Conservation (phyloP, 148 eudicot species). For the Silene latifolia region DNA sequence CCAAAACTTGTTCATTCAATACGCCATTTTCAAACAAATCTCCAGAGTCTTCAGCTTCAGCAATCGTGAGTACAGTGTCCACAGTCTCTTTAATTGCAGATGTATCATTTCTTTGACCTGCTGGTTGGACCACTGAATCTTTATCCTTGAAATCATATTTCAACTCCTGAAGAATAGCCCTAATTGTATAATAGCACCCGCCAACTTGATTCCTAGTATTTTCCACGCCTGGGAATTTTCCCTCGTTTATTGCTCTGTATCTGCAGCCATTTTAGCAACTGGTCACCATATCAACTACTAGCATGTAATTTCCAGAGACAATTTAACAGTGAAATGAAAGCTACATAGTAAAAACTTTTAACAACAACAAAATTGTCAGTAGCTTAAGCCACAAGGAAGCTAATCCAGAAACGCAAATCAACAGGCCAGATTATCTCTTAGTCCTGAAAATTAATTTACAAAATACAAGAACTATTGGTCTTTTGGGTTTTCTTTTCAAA, state of each 20-base stretch:
- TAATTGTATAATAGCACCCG: slow-evolving; percentile 24
- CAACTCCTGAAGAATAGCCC: slow-evolving; percentile 35
- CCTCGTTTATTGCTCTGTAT: slow-evolving; percentile 32
- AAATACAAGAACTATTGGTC: background rate
- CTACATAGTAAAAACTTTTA: no score
- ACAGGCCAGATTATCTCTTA: background rate
- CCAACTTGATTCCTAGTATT: slow-evolving; percentile 25
- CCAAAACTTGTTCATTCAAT: background rate
- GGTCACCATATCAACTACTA: background rate
- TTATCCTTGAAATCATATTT: slow-evolving; percentile 18
- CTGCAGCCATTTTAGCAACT: slow-evolving; percentile 18
- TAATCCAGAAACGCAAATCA: background rate
- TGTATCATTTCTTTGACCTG: background rate
- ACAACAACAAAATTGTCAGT: background rate
- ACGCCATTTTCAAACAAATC: slow-evolving; percentile 1
- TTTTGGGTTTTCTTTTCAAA: no score
- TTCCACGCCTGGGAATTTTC: slow-evolving; percentile 30
- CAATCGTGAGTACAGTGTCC: background rate
- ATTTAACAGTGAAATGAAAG: background rate
- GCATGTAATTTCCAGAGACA: background rate
- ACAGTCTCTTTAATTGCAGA: slow-evolving; percentile 2
- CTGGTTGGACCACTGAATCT: background rate
- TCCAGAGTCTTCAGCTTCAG: slow-evolving; percentile 2
- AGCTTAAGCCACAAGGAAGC: background rate
- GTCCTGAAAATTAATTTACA: background rate